These are phyloP conservation scores for Inga oerstediana DNA, from an alignment of 306 rosid species.

Conservation along the genomic window DNA sequence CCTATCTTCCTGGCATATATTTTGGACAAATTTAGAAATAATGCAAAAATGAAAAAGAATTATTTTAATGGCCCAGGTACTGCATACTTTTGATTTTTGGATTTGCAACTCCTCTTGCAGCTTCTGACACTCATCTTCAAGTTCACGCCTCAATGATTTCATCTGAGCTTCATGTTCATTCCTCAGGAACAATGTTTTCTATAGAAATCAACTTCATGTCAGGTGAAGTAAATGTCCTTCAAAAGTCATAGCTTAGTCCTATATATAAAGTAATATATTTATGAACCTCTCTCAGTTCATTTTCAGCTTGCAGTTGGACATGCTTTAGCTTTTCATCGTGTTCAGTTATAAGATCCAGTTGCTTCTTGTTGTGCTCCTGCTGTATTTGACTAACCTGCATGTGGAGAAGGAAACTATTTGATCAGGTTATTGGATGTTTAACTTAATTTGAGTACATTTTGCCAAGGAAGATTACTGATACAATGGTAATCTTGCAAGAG, in stretches of 20 bases:
- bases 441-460: conserved; percentile 17
- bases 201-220: conserved; percentile 26
- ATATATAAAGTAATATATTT: conserved; percentile 10
- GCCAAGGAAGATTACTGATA: conserved; percentile 14
- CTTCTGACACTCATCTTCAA: conserved; percentile 80
- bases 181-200: conserved; percentile 72
- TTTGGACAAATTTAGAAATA: conserved; percentile 16
- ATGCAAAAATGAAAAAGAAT: neutral
- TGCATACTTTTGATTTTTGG: conserved; percentile 82
- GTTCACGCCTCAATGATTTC: conserved; percentile 75
- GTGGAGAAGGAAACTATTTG: conserved; percentile 36
- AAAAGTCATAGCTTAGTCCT: conserved; percentile 9
- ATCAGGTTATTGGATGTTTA: conserved; percentile 24
- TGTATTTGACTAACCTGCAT: conserved; percentile 67
- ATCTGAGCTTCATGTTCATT: conserved; percentile 81
- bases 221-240: conserved; percentile 21
- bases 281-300: conserved; percentile 76
- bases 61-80: conserved; percentile 27
- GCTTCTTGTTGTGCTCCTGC: conserved; percentile 68
- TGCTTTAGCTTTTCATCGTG: conserved; percentile 67
- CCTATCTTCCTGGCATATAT: conserved; percentile 77
- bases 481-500: conserved; percentile 7
- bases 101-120: conserved; percentile 86
- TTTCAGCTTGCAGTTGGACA: conserved; percentile 70
- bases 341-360: conserved; percentile 51